Base-by-base conservation (phyloP, 116 monocot species). In the Papilionanthe hybrid region DNA sequence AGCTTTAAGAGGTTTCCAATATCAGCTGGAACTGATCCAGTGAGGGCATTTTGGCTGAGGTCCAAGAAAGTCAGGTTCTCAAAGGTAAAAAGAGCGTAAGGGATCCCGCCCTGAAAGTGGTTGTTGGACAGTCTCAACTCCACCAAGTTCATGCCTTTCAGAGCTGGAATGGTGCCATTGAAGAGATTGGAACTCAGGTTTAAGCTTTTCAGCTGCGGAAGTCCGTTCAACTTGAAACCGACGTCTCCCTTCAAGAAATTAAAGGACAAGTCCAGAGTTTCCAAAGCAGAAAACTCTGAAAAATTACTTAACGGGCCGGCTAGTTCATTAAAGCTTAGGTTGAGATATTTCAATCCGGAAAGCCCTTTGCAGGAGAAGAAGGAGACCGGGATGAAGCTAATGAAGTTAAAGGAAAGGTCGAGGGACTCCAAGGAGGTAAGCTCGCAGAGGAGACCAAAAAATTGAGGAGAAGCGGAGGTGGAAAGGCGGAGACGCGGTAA, bases 311-410 rank as follows among this genome's bases (percentile, higher is more conserved):
- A 50, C n/a, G 5, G 23, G 23, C 78, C 78, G 1, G 0, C 12
- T 53, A 93, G 10, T n/a, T 0, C 22, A 69, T 86, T 93, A 42
- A 0, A 77, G 82, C 90, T 89, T 23, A 93, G 55, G 41, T 93
- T 87, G 75, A 93, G 89, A 60, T 73, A 79, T n/a, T 83, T 82
- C 67, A 93, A 72, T 5, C 53, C 69, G 1, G 72, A 7, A 19
- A 87, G 78, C 5, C 71, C 60, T 13, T 42, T 60, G 80, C 87
- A 93, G 76, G 81, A 45, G 73, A 82, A 75, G 84, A 85, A 88
- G n/a, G 67, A 77, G 7, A 48, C 50, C 3, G 88, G 79, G 71
- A 86, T 78, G 7, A 27, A 42, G 65, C 72, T 69, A 18, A 91
- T 66, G 4, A 2, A 23, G 81, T 93, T 91, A 0, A 7, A 0